phyloP scores from a whole-genome alignment of 148 eudicot species.

The Fagopyrum homotropicum region DNA sequence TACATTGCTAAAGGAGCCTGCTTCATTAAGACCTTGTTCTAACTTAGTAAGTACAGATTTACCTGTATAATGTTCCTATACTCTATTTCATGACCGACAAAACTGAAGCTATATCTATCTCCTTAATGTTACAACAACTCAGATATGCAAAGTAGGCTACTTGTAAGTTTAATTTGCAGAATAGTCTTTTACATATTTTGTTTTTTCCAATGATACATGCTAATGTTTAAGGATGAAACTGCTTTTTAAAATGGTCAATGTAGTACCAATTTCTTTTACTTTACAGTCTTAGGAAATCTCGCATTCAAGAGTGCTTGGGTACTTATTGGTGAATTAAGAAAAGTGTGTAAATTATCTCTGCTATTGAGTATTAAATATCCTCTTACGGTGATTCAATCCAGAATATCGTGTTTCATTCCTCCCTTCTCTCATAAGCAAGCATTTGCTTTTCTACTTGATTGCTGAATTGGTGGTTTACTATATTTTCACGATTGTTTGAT shows the following conservation, averaged over 20 bases:
- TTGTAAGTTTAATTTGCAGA: neutral
- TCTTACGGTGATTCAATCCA: neutral
- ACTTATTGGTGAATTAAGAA: neutral
- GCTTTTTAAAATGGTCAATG: neutral
- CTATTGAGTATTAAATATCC: neutral
- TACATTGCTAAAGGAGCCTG: conserved; percentile 13
- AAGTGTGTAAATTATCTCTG: neutral
- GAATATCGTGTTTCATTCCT: neutral
- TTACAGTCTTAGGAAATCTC: neutral
- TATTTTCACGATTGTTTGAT: neutral
- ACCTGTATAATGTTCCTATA: conserved; percentile 5
- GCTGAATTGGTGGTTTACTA: neutral
- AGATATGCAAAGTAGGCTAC: neutral
- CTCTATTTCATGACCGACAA: neutral
- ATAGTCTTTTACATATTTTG: neutral
- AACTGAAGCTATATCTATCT: neutral
- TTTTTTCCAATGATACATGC: neutral
- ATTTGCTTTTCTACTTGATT: neutral
- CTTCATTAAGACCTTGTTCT: conserved; percentile 31
- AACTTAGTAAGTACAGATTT: conserved; percentile 42
- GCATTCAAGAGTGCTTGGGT: neutral
- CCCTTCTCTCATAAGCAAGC: neutral
- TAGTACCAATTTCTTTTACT: neutral
- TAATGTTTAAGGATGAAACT: neutral
- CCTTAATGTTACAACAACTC: neutral